Conservation (phyloP, 1,284 basidiomycete species). For the Ceratobasidium sp. region DNA sequence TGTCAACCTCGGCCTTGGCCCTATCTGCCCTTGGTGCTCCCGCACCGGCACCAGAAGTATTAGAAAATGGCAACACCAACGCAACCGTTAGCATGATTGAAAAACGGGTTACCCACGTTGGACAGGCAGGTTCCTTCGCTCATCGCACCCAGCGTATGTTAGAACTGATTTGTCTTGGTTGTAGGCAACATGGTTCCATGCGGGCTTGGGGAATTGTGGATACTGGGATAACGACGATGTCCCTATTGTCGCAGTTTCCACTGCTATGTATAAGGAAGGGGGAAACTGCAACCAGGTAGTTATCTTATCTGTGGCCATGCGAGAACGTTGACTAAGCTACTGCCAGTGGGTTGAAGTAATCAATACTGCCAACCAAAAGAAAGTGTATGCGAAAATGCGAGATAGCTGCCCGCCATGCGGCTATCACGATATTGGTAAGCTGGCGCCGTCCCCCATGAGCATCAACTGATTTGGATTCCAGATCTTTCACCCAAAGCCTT, state of each 20-base stretch:
- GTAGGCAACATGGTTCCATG: slow-evolving; percentile 30
- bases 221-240: slow-evolving; percentile 16
- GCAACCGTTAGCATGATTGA: slow-evolving; percentile 9
- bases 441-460: neutral
- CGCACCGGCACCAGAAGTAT: neutral
- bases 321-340: neutral
- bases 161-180: neutral
- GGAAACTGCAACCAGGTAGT: slow-evolving; percentile 24
- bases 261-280: slow-evolving; percentile 14
- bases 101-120: slow-evolving; percentile 24
- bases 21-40: neutral
- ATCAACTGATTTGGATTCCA: neutral
- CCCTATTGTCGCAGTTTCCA: slow-evolving; percentile 21
- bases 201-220: slow-evolving; percentile 21
- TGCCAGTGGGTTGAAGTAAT: slow-evolving; percentile 12
- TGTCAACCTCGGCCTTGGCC: neutral
- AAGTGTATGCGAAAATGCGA: slow-evolving; percentile 14
- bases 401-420: slow-evolving; percentile 30
- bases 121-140: neutral
- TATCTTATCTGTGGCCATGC: neutral
- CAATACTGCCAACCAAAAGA: slow-evolving; percentile 19
- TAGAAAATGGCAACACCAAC: neutral
- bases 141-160: neutral
- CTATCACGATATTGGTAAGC: slow-evolving; percentile 11
- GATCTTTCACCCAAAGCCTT: slow-evolving; percentile 22